Conservation (phyloP, 257 asterid genomes). For the Cruciata laevipes region DNA sequence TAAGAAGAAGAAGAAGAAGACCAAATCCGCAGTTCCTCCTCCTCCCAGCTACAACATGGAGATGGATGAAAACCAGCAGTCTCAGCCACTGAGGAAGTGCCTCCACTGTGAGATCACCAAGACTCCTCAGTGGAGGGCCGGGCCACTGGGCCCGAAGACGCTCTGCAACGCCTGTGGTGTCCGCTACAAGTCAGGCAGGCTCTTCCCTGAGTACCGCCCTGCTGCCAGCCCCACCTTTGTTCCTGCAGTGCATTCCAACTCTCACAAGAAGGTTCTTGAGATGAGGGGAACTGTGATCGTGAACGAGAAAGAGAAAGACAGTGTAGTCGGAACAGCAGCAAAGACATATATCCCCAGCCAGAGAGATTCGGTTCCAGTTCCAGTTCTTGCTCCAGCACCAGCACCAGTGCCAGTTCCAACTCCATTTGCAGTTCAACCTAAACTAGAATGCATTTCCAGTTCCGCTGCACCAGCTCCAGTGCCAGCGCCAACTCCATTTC, state of each 20-base stretch:
- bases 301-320: neutral
- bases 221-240: conserved; percentile 59
- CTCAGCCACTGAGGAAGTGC: conserved; percentile 48
- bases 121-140: conserved; percentile 65
- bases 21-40: conserved; percentile 29
- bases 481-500: neutral
- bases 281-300: conserved; percentile 32
- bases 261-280: conserved; percentile 55
- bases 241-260: conserved; percentile 46
- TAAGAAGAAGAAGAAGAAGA: conserved; percentile 51
- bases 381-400: neutral
- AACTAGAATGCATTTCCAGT: conserved; percentile 6
- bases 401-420: neutral
- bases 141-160: conserved; percentile 57
- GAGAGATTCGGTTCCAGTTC: conserved; percentile 9
- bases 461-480: neutral
- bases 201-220: conserved; percentile 51
- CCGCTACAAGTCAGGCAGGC: conserved; percentile 52
- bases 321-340: neutral
- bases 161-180: conserved; percentile 62
- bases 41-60: conserved; percentile 23
- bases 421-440: conserved; percentile 4
- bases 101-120: conserved; percentile 52
- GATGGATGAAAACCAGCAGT: conserved; percentile 16
- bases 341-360: conserved; percentile 15